Conservation (phyloP, 768 basidiomycete species). For the Trametes maxima region DNA sequence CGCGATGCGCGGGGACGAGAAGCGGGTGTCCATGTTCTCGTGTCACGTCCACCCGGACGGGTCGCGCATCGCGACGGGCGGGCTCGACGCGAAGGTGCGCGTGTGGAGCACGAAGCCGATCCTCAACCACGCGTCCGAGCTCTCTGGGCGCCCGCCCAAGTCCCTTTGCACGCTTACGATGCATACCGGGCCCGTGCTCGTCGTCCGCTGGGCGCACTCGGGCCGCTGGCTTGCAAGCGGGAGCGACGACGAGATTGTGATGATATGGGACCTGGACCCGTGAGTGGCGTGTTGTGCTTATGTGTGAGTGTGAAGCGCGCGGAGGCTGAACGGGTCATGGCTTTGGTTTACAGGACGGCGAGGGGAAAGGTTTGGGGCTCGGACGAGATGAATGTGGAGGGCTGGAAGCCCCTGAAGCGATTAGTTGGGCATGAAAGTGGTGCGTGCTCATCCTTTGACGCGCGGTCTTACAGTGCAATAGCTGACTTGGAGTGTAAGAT, state of each 20-base stretch:
- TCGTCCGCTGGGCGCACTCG: slow-evolving; percentile 91
- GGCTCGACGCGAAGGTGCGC: slow-evolving; percentile 92
- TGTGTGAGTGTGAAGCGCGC: neutral
- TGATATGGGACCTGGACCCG: slow-evolving; percentile 98
- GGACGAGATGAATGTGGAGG: slow-evolving; percentile 94
- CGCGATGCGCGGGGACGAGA: slow-evolving; percentile 64
- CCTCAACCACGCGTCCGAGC: slow-evolving; percentile 69
- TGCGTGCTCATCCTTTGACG: slow-evolving; percentile 38
- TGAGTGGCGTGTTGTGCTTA: slow-evolving; percentile 47
- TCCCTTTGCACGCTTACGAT: slow-evolving; percentile 88
- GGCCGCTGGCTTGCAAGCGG: slow-evolving; percentile 95
- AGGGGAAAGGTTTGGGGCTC: slow-evolving; percentile 92
- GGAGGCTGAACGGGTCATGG: slow-evolving; percentile 9
- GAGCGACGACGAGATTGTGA: slow-evolving; percentile 92
- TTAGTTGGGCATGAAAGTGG: slow-evolving; percentile 95
- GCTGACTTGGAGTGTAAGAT: slow-evolving; percentile 51
- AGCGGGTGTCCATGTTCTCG: slow-evolving; percentile 86
- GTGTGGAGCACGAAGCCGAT: slow-evolving; percentile 98
- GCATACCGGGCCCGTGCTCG: slow-evolving; percentile 92
- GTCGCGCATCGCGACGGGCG: slow-evolving; percentile 95
- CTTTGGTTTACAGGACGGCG: slow-evolving; percentile 53
- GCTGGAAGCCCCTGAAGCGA: slow-evolving; percentile 93
- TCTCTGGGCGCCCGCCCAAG: slow-evolving; percentile 75
- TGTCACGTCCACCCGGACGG: slow-evolving; percentile 95
- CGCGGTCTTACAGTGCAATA: slow-evolving; percentile 1